Base-by-base conservation (phyloP, 2,329 filamentous ascomycete species). In the Fonsecaea multimorphosa region DNA sequence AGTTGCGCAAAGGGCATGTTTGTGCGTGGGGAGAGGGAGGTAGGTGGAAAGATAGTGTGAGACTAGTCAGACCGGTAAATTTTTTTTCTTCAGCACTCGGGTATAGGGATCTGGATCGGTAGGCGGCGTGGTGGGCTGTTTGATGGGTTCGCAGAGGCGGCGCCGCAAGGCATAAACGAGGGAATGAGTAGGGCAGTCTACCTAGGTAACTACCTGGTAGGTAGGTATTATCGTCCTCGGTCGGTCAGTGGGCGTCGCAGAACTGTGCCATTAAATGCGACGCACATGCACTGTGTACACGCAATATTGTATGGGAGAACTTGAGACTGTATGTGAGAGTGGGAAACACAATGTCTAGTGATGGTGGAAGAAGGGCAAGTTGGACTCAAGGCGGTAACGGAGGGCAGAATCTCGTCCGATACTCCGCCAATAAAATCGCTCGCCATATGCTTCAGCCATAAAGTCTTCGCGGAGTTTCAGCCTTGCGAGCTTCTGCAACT, bases 1-100 rank as follows among this genome's bases (percentile, higher is more conserved):
- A 97, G 88, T 81, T 96, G 91, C n/a, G 82, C 84, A 65, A 87
- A 86, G 5, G 84, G 84, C 84, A 86, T 86, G 53, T 52, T 73
- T 8, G 34, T 31, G 31, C 16, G 46, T 11, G 12, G 8, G 40
- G 14, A 22, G 8, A 36, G 6, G 12, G 27, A 32, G n/a, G 27
- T 4, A 4, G 27, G 6, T 7, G 27, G 24, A 54, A 34, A 11
- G 29, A n/a, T n/a, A n/a, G n/a, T n/a, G 14, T 8, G 7, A 4
- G 16, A n/a, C 3, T 14, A 34, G 29, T 22, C 3, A 3, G 12
- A 8, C 27, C 14, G 27, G 3, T 3, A 1, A 5, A 6, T 6
- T 9, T 8, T 29, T 53, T 22, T n/a, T 27, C 22, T 27, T 49
- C 44, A 49, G 44, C 4, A 27, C 22, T 27, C 22, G 44, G 12